Base-by-base conservation (phyloP, 345 rosid species). In the Iberis pinnata region DNA sequence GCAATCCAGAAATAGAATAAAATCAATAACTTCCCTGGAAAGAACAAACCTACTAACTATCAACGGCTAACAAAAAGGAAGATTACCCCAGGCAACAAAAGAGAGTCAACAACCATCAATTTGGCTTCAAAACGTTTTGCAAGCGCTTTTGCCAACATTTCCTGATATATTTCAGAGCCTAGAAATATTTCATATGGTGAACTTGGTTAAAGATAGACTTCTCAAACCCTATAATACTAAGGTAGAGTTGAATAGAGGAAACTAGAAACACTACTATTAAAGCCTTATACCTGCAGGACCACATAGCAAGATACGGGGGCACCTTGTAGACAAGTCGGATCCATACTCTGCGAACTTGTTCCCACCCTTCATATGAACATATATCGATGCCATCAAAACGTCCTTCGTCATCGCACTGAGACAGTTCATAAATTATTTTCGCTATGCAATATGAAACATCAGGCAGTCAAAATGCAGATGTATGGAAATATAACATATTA, bases 161-260 rank as follows among this genome's bases (percentile, higher is more conserved):
- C 97, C 69, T 93, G 99, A 70, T 88, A 93, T 68, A 93, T 93
- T 72, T 88, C 99, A 9, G 99, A 88, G 22, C 99, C 99, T 93
- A 58, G 25, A 41, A 35, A 66, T 16, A 43, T 33, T 49, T 13
- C 49, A 64, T 18, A 46, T 29, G 41, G 45, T 22, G 19, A 50
- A 47, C 35, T 12, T 54, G 20, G 36, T 37, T 32, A 60, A 4
- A 13, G 13, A 32, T 26, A 41, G 22, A 8, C 16, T 31, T 37
- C 36, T 41, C 19, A 45, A 41, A 17, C 22, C 37, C 26, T 37
- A 35, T 16, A 33, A 24, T 35, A 43, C 29, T 7, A 52, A 45
- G 43, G 50, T 43, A 61, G 32, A 33, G 26, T 33, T 62, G 16
- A 32, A 7, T 18, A 9, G 5, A 44, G 45, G 54, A 44, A 18